Percentiles rank a stretch among this genome's conserved stretches.
Evolutionary conservation across 305 asterid species (phyloP).

Genomic region (Fraxinus ornus): DNA sequence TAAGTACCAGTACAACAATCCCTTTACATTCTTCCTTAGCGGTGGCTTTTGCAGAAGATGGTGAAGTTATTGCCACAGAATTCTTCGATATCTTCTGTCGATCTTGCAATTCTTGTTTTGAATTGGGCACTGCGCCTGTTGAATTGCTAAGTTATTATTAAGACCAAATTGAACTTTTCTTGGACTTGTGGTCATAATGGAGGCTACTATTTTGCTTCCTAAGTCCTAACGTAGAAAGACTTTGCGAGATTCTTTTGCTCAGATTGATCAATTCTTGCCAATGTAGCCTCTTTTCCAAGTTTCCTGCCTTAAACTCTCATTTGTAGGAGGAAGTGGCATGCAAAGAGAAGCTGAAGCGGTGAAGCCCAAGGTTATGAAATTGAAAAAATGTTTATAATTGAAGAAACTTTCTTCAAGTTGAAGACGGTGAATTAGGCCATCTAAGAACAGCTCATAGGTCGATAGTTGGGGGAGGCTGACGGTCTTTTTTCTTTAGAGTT

Average conservation of each 20-base stretch:
- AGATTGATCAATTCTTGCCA: neutral
- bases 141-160: neutral
- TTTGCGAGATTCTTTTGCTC: neutral
- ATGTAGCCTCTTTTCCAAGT: neutral
- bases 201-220: neutral
- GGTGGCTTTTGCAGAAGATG: neutral
- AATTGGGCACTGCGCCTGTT: neutral
- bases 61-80: neutral
- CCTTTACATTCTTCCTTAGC: neutral
- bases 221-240: neutral
- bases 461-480: neutral
- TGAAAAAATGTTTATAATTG: neutral
- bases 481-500: neutral
- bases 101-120: neutral
- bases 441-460: neutral
- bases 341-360: neutral
- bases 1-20: neutral
- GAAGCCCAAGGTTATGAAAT: neutral
- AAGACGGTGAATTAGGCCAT: neutral
- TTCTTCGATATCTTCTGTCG: neutral
- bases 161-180: neutral
- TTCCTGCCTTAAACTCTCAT: neutral
- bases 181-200: neutral
- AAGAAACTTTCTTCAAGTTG: neutral
- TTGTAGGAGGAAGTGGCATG: neutral